Conservation (phyloP, 495 filamentous ascomycete genomes). For the Entonaema liquescens region DNA sequence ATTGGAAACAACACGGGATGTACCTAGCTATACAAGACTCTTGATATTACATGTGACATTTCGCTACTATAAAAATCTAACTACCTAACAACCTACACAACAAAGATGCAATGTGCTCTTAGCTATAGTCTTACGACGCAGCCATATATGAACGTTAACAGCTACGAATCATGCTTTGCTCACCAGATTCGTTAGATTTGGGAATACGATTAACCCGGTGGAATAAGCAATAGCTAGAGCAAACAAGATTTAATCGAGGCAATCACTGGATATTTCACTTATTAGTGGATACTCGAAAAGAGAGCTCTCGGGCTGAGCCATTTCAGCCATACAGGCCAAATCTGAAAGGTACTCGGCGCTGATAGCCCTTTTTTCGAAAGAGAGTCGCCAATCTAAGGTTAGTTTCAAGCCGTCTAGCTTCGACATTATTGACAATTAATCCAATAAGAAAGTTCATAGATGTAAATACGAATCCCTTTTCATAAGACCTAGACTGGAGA, state of each 20-base stretch:
- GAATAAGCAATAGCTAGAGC: not conserved
- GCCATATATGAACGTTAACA: not conserved
- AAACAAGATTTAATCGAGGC: not conserved
- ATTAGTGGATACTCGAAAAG: not conserved
- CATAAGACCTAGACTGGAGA: conserved; percentile 11
- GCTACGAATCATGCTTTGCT: not conserved
- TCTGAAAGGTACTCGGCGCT: not conserved
- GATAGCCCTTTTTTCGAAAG: not conserved
- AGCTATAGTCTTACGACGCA: not conserved
- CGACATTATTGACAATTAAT: not conserved
- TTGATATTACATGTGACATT: not conserved
- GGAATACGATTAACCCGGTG: not conserved
- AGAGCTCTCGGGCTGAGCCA: not conserved
- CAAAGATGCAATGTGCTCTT: not conserved
- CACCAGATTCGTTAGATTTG: not conserved
- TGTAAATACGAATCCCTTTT: conserved; percentile 4
- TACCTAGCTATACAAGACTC: not conserved
- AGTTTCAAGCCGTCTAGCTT: conserved; percentile 21
- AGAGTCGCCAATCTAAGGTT: not conserved
- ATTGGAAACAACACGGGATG: not conserved
- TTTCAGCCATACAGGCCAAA: not conserved
- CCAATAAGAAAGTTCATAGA: not conserved
- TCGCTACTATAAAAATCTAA: not conserved
- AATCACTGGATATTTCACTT: not conserved
- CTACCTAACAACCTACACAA: too few species aligned